Percentiles rank a stretch among this genome's conserved stretches.
These are phyloP conservation scores for Tricholoma sp. DNA, from an alignment of 768 basidiomycete species.

Conservation along the genomic window DNA sequence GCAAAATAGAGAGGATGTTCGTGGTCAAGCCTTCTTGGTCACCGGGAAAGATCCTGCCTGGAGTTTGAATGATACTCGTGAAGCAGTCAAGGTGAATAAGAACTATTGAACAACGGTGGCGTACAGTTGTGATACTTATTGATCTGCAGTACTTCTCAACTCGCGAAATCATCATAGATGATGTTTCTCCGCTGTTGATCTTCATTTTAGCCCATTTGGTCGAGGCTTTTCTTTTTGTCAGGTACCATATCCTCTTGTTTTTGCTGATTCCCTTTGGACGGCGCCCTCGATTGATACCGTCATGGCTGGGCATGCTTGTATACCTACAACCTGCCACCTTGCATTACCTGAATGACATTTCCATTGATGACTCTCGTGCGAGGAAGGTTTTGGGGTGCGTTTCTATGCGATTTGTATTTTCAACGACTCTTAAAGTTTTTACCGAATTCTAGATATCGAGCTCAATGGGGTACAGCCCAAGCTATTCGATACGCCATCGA, in stretches of 20 bases:
- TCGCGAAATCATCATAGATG: slow-evolving; percentile 21
- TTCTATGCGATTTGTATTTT: not conserved
- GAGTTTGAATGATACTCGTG: slow-evolving; percentile 23
- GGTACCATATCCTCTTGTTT: slow-evolving; percentile 19
- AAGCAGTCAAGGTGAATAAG: slow-evolving; percentile 24
- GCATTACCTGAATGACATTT: slow-evolving; percentile 24
- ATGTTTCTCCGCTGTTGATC: slow-evolving; percentile 24
- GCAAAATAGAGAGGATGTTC: slow-evolving; percentile 18
- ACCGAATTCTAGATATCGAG: slow-evolving; percentile 17
- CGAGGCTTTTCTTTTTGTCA: slow-evolving; percentile 24
- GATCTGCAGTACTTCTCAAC: slow-evolving; percentile 24
- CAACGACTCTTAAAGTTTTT: not conserved
- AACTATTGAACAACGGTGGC: not conserved
- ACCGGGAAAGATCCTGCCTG: slow-evolving; percentile 28
- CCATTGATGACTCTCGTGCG: slow-evolving; percentile 31
- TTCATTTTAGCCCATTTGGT: slow-evolving; percentile 26
- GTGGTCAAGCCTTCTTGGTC: slow-evolving; percentile 30
- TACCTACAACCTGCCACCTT: slow-evolving; percentile 29
- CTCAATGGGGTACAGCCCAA: slow-evolving; percentile 27
- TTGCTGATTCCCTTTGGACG: slow-evolving; percentile 18
- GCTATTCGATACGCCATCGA: slow-evolving; percentile 29
- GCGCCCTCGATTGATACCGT: slow-evolving; percentile 19
- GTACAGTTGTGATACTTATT: not conserved
- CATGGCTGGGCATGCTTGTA: slow-evolving; percentile 25
- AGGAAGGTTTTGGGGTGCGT: slow-evolving; percentile 26